Percentiles rank a stretch among this genome's conserved stretches.
These are phyloP conservation scores for Mortierella sp. DNA, from an alignment of 371 early-diverging fungal species.

Conservation along the genomic window DNA sequence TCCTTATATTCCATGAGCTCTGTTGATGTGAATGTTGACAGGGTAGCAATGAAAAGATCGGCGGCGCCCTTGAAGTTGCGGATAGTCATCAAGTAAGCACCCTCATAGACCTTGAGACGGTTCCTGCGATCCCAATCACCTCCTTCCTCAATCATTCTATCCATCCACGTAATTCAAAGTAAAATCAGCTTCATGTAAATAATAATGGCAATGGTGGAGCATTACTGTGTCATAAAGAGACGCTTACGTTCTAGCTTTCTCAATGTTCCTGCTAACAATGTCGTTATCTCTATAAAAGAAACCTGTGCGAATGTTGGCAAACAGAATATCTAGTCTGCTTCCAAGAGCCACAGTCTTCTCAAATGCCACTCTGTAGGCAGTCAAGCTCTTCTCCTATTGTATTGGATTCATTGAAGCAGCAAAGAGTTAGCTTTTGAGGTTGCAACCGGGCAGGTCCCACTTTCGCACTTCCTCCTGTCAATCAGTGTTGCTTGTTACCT, in stretches of 20 bases:
- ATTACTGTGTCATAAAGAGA: neutral
- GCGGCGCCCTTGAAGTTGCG: conserved; percentile 97
- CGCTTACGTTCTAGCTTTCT: conserved; percentile 76
- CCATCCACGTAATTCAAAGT: neutral
- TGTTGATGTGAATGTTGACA: conserved; percentile 97
- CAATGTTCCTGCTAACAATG: conserved; percentile 82
- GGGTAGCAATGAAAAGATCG: conserved; percentile 90
- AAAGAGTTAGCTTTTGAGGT: neutral
- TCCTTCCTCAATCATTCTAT: conserved; percentile 93
- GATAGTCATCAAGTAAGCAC: conserved; percentile 91
- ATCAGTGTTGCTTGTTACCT: conserved; percentile 64
- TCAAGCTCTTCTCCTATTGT: conserved; percentile 84
- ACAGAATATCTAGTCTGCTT: conserved; percentile 92
- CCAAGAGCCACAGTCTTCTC: conserved; percentile 93
- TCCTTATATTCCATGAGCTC: conserved; percentile 98
- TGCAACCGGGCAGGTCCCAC: no score
- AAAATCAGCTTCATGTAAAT: neutral
- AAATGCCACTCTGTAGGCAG: conserved; percentile 83
- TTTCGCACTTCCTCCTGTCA: neutral
- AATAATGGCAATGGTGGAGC: neutral
- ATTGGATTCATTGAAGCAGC: neutral
- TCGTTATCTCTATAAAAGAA: conserved; percentile 92
- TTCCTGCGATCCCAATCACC: conserved; percentile 99
- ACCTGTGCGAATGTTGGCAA: conserved; percentile 94
- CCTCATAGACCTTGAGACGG: conserved; percentile 98